Evolutionary conservation across 1,284 basidiomycete species (phyloP).

Genomic region (Cutaneotrichosporon cutaneum): DNA sequence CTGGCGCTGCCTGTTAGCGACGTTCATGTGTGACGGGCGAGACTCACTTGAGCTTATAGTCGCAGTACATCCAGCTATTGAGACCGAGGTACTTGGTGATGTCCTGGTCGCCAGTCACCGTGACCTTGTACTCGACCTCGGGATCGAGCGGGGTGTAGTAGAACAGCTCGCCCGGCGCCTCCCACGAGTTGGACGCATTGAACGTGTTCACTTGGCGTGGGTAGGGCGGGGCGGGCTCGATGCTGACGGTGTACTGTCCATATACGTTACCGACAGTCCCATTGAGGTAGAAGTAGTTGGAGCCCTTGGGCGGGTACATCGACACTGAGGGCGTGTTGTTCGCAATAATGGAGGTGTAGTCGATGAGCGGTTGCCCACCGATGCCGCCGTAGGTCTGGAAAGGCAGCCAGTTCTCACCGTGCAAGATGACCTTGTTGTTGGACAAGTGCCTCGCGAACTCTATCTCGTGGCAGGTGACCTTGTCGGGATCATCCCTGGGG

Average conservation of each 20-base stretch:
- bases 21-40: not conserved
- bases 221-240: not conserved
- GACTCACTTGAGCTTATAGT: not conserved
- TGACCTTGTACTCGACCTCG: constrained; percentile 2
- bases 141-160: constrained; percentile 5
- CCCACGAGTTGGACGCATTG: constrained; percentile 6
- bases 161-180: not conserved
- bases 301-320: not conserved
- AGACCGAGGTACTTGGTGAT: not conserved
- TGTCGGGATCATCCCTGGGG: not conserved
- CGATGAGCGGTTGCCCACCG: not conserved
- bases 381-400: constrained; percentile 1
- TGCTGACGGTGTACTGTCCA: not conserved
- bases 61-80: not conserved
- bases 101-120: constrained; percentile 1
- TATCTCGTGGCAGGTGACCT: not conserved
- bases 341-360: not conserved
- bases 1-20: not conserved
- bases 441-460: not conserved
- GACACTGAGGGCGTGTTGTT: not conserved
- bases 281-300: constrained; percentile 3
- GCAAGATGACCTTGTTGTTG: not conserved
- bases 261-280: constrained; percentile 1
- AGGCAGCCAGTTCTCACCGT: not conserved
- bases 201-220: not conserved